Base-by-base conservation (phyloP, 1,284 basidiomycete species). In the Boletellus deceptivus region DNA sequence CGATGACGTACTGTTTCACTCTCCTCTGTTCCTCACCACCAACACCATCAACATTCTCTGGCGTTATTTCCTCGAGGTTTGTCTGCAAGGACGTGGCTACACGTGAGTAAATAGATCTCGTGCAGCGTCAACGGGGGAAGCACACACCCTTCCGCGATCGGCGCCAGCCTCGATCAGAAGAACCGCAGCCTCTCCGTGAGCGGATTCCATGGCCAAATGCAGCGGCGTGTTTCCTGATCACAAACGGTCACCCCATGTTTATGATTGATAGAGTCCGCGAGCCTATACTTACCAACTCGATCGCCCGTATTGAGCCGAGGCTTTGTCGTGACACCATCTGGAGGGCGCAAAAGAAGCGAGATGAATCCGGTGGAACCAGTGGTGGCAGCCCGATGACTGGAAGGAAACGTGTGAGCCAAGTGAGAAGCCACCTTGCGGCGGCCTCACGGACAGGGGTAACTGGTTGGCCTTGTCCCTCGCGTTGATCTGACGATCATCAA, bases 161-260 rank as follows among this genome's bases (percentile, higher is more conserved):
- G 93, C 93, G 16, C 94, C 94, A 39, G 92, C 93, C 67, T 95
- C 91, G 53, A 98, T 94, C 45, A 98, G 77, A 43, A 87, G 72
- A 1, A 93, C 90, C 6, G 93, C 94, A 6, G 85, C 89, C 67
- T 92, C 87, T 24, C 91, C 94, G 64, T 97, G 91, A 8, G 86
- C 94, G 50, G 89, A 93, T 65, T 98, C 94, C 83, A 98, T 86
- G 6, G 94, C 93, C 38, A 98, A 82, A 75, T 98, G 94, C n/a
- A 98, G 75, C 1, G 94, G 92, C 1, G 94, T 96, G 65, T 97
- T 95, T 42, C 93, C 93, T 89, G 25, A 29, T n/a, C 46, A 51
- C 34, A 17, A 46, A 14, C 4, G 8, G 35, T 53, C 16, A 53
- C 17, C 20, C 17, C 2, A 44, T 41, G 35, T 37, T n/a, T 33